Conservation (phyloP, 179 eudicot species). For the Vitellaria paradoxa region DNA sequence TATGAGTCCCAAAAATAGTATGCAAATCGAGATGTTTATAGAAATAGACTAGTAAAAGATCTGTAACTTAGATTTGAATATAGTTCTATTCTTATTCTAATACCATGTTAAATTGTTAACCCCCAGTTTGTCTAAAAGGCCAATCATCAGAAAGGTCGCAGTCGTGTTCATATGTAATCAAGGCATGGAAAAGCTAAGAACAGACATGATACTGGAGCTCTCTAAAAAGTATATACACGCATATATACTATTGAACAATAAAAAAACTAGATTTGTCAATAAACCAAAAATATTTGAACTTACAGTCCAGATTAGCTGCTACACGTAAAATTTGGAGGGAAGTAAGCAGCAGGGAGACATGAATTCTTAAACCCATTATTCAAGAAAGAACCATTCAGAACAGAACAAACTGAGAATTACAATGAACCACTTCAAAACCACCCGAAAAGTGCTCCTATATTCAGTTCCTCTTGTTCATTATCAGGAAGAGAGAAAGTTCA, state of each 20-base stretch:
- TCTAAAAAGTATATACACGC: neutral
- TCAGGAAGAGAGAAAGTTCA: too few species aligned
- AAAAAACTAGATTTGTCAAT: neutral
- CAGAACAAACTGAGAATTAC: too few species aligned
- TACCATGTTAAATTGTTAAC: neutral
- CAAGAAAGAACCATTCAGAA: neutral
- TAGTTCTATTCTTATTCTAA: neutral
- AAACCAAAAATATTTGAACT: conserved; percentile 9
- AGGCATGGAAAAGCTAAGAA: neutral
- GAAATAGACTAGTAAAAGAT: too few species aligned
- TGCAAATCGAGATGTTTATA: too few species aligned
- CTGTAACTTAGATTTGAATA: neutral
- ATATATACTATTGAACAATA: neutral
- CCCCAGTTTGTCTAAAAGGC: neutral
- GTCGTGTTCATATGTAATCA: neutral
- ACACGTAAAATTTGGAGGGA: neutral
- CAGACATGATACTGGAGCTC: neutral
- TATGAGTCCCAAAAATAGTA: neutral
- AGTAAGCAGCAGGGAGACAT: conserved; percentile 4
- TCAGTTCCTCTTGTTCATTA: neutral
- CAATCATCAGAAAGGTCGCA: neutral
- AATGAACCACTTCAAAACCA: neutral
- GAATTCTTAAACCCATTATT: conserved; percentile 15
- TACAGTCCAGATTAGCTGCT: conserved; percentile 17
- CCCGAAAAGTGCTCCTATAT: neutral